Percentiles rank a stretch among this genome's conserved stretches.
These are phyloP conservation scores for Chaetomiaceae sp. DNA, from an alignment of 2,329 filamentous ascomycete species.

Conservation along the genomic window DNA sequence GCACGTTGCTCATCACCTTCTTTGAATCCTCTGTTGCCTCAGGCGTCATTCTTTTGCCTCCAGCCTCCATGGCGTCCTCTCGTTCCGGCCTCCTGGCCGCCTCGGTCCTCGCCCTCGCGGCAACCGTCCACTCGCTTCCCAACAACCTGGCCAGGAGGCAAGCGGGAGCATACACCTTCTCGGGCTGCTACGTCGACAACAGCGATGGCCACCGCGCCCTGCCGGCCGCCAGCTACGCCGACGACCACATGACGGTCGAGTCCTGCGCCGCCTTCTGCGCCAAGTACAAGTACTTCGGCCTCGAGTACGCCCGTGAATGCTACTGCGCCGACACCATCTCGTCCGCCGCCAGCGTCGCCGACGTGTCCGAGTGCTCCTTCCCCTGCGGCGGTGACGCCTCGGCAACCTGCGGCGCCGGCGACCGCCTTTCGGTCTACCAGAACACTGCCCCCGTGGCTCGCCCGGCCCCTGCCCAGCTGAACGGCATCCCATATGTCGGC, in stretches of 20 bases:
- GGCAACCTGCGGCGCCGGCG: conserved; percentile 27
- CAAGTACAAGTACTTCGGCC: conserved; percentile 33
- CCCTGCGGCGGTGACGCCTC: conserved; percentile 24
- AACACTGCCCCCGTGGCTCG: too few species aligned
- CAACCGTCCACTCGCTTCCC: neutral
- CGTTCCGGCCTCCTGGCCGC: neutral
- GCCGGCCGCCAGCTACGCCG: neutral
- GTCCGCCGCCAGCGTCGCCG: conserved; percentile 14
- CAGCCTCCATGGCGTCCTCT: neutral
- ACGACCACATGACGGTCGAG: conserved; percentile 26
- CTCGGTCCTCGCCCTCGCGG: neutral
- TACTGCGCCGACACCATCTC: conserved; percentile 34
- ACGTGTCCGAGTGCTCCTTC: conserved; percentile 26
- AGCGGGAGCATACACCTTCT: neutral
- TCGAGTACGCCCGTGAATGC: conserved; percentile 39
- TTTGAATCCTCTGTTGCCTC: too few species aligned
- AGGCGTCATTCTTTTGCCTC: too few species aligned
- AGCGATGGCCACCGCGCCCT: neutral
- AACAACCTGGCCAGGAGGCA: neutral
- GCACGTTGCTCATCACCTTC: too few species aligned
- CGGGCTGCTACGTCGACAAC: neutral
- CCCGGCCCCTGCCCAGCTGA: too few species aligned
- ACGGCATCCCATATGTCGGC: too few species aligned
- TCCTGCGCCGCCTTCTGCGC: conserved; percentile 31
- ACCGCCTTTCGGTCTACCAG: too few species aligned